Evolutionary conservation across 768 basidiomycete genomes (phyloP), one percentile per base, ranked within the genome.

Genomic region (Trametes cingulata): DNA sequence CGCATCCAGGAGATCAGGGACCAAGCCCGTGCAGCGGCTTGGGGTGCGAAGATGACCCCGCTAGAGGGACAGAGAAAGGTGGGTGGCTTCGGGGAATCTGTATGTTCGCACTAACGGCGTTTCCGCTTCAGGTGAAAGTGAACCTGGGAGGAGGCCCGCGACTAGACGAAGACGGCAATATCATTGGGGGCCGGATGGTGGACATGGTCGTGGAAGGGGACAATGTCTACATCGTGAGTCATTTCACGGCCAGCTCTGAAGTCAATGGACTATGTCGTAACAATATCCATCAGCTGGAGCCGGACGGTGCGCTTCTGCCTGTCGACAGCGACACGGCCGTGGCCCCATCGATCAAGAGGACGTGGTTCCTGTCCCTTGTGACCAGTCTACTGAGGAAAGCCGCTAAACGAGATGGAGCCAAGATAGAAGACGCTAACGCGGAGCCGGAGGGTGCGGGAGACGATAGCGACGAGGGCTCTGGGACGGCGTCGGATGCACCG

Each of bases 191-290:
- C 8, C 83, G 80, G 70, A 81, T 75, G 74, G 76, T 93, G 59
- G 91, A 94, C 60, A 85, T 93, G 85, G 79, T 93, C 19, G 93
- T 95, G 12, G 89, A 93, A 59, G 85, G 85, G 43, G 66, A 67
- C 52, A 69, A 86, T 37, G 91, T 94, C 40, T 94, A 83, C 74
- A 79, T 93, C 57, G 90, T 92, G 69, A 72, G 89, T 81, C 37
- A 3, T 14, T 41, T 51, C 29, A 41, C 41, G 47, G 52, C n/a
- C 42, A 37, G 45, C 33, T 33, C 49, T 51, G 43, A 7, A 22
- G 19, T 17, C 40, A 50, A 15, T 46, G 42, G 2, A n/a, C 50
- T 20, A 56, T 61, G 60, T 55, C 60, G 60, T 57, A 56, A 54
- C 58, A 42, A 57, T 45, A 33, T 46, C 47, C 36, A 58, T 52